These are phyloP conservation scores for Skeletonema potamos DNA, from an alignment of 108 stramenopile species.

Conservation along the genomic window DNA sequence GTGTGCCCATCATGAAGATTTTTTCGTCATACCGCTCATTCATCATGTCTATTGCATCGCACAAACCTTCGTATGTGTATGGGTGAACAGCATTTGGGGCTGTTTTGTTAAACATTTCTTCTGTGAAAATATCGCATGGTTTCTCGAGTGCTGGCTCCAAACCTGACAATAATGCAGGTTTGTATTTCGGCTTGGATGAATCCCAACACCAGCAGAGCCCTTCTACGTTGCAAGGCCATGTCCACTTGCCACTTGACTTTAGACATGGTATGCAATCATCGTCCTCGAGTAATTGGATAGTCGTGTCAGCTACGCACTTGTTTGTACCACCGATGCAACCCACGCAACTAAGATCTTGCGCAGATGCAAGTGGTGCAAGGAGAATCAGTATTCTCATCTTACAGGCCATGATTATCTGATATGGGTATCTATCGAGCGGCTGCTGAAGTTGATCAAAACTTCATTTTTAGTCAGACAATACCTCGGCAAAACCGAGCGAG, in stretches of 20 bases:
- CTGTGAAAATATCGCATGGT: conserved; percentile 45
- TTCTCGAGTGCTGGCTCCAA: conserved; percentile 21
- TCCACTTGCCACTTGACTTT: conserved; percentile 34
- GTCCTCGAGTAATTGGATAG: conserved; percentile 32
- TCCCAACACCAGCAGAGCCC: conserved; percentile 50
- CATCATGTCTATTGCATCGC: conserved; percentile 31
- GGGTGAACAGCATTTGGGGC: conserved; percentile 45
- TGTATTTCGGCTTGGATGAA: conserved; percentile 32
- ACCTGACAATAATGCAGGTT: conserved; percentile 23
- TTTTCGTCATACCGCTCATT: conserved; percentile 43
- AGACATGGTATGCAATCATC: conserved; percentile 31
- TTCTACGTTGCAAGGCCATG: conserved; percentile 33
- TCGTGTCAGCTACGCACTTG: conserved; percentile 35
- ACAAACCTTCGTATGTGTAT: conserved; percentile 40
- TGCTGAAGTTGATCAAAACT: too few species aligned
- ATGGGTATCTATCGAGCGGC: too few species aligned
- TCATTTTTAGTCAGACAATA: too few species aligned
- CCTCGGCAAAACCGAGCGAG: too few species aligned
- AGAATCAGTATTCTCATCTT: neutral
- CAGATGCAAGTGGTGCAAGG: neutral
- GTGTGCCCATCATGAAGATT: conserved; percentile 37
- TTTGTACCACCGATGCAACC: conserved; percentile 28
- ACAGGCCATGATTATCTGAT: too few species aligned
- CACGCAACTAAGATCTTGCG: conserved; percentile 23
- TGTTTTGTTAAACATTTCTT: conserved; percentile 28